Evolutionary conservation across 768 basidiomycete species (phyloP).

Genomic region (Trametes cingulata): DNA sequence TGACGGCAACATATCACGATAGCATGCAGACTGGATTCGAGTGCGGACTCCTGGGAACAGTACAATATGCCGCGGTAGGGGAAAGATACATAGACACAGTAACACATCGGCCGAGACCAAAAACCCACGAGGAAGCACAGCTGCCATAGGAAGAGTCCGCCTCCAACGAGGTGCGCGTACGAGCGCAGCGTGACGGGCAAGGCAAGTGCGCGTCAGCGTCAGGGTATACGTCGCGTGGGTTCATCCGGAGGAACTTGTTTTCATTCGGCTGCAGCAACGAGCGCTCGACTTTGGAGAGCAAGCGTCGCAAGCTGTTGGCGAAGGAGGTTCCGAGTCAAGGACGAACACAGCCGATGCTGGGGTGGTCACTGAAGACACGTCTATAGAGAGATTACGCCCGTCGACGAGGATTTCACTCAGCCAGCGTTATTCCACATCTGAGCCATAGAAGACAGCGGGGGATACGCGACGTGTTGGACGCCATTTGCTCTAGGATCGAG

Average conservation of each 20-base stretch:
- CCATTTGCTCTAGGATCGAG: conserved; percentile 2
- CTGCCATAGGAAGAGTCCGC: neutral
- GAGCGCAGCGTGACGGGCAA: too few relatives aligned
- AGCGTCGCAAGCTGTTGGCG: too few relatives aligned
- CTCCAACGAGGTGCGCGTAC: neutral
- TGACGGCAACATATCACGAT: neutral
- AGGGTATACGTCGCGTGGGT: too few relatives aligned
- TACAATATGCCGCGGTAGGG: neutral
- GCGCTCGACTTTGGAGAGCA: too few relatives aligned
- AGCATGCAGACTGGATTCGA: conserved; percentile 5
- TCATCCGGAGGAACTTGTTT: too few relatives aligned
- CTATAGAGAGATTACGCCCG: neutral
- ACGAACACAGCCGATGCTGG: neutral
- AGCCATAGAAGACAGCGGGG: conserved; percentile 15
- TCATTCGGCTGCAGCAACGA: too few relatives aligned
- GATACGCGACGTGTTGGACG: neutral
- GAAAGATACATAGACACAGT: neutral
- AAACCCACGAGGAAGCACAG: neutral
- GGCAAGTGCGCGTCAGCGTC: too few relatives aligned
- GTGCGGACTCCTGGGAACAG: neutral
- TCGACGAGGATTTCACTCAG: neutral
- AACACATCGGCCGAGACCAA: neutral
- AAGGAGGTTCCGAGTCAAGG: too few relatives aligned
- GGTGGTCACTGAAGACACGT: neutral
- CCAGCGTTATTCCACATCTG: conserved; percentile 22